phyloP scores from a whole-genome alignment of 2,329 filamentous ascomycete species.

The Cladobotryum mycophilum region DNA sequence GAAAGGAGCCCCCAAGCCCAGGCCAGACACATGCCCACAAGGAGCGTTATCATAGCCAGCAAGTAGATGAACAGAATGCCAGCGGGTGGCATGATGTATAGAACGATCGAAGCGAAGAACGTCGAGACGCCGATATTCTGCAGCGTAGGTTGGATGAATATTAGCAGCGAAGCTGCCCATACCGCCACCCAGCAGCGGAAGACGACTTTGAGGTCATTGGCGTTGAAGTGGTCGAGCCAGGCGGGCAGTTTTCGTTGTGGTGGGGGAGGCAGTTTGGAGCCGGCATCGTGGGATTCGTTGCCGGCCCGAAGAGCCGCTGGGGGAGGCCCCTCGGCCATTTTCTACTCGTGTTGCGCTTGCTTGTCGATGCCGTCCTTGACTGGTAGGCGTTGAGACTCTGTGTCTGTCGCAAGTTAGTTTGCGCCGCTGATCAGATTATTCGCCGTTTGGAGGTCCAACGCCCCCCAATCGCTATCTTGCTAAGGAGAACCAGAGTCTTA shows the following conservation, averaged over 20 bases:
- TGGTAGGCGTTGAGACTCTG: too few relatives aligned
- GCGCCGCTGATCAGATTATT: too few relatives aligned
- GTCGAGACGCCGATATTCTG: conserved; percentile 35
- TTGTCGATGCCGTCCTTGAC: too few relatives aligned
- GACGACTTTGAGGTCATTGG: conserved; percentile 38
- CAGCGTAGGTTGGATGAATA: conserved; percentile 40
- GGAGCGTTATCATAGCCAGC: conserved; percentile 34
- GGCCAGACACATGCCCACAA: conserved; percentile 40
- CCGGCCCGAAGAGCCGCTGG: not conserved
- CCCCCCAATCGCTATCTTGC: too few relatives aligned
- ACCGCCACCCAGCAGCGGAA: conserved; percentile 40
- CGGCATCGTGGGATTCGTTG: not conserved
- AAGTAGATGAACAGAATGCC: conserved; percentile 41
- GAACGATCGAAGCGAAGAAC: conserved; percentile 37
- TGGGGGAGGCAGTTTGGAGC: not conserved
- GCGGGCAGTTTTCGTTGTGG: conserved; percentile 16
- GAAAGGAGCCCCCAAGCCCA: conserved; percentile 45
- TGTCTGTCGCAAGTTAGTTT: too few relatives aligned
- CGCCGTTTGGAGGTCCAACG: too few relatives aligned
- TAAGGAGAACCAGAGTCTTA: too few relatives aligned
- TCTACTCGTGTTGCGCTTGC: not conserved
- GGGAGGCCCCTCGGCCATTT: not conserved
- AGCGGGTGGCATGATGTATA: conserved; percentile 40
- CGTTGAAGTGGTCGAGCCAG: conserved; percentile 41
- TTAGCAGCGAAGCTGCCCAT: conserved; percentile 39